Conservation (phyloP, 495 filamentous ascomycete species). For the Talaromyces ruber region DNA sequence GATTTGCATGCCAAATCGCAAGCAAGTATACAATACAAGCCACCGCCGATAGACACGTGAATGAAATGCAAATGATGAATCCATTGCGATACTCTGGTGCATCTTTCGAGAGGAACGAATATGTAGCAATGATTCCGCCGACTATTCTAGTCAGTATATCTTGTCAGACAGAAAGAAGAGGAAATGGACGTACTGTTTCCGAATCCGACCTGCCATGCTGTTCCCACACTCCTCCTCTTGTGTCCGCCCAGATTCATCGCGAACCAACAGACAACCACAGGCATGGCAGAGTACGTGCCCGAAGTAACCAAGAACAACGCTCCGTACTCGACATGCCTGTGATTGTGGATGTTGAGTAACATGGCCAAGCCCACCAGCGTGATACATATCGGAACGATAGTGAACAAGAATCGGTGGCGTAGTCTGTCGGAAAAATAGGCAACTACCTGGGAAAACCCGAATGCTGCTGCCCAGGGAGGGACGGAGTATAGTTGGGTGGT, state of each 20-base stretch:
- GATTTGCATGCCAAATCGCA: slow-evolving; percentile 56
- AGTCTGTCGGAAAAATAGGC: slow-evolving; percentile 60
- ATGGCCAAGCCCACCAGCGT: slow-evolving; percentile 64
- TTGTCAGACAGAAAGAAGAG: background rate
- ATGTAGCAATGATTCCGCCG: slow-evolving; percentile 87
- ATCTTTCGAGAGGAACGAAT: slow-evolving; percentile 66
- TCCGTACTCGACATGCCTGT: slow-evolving; percentile 55
- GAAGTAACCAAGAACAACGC: slow-evolving; percentile 65
- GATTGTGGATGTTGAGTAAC: slow-evolving; percentile 55
- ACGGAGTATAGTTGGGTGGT: slow-evolving; percentile 74
- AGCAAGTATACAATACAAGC: slow-evolving; percentile 53
- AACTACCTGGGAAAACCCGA: slow-evolving; percentile 65
- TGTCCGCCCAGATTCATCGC: slow-evolving; percentile 89
- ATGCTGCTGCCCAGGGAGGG: slow-evolving; percentile 79
- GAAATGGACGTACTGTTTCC: slow-evolving; percentile 57
- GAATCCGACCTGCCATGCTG: slow-evolving; percentile 84
- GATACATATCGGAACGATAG: slow-evolving; percentile 53
- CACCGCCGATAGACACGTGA: slow-evolving; percentile 56
- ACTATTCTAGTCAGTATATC: slow-evolving; percentile 12
- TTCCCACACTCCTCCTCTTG: slow-evolving; percentile 71
- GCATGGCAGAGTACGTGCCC: slow-evolving; percentile 60
- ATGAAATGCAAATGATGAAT: slow-evolving; percentile 70
- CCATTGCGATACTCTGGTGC: slow-evolving; percentile 63
- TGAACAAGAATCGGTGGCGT: slow-evolving; percentile 69
- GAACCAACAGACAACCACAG: slow-evolving; percentile 86